Conservation (phyloP, 805 yeast species). For the Ogataea thermomethanolica region DNA sequence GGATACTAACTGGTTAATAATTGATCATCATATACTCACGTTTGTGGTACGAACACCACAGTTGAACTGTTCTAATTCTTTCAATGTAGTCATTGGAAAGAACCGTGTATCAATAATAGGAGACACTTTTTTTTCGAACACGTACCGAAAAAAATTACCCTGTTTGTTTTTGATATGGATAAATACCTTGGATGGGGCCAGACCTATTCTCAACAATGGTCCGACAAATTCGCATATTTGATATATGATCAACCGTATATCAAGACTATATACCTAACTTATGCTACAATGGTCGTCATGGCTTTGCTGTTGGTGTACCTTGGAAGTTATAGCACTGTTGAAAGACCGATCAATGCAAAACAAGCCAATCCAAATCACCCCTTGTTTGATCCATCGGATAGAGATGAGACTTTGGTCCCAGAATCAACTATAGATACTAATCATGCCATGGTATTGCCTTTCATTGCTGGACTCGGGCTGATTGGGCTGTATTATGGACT, state of each 20-base stretch:
- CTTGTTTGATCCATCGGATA: slow-evolving; percentile 41
- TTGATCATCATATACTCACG: slow-evolving; percentile 28
- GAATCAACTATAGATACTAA: slow-evolving; percentile 24
- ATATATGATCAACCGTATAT: slow-evolving; percentile 21
- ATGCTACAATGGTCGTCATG: slow-evolving; percentile 16
- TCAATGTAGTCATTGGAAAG: slow-evolving; percentile 12
- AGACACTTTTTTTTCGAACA: slow-evolving; percentile 4
- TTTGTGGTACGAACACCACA: slow-evolving; percentile 52
- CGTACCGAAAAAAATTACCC: slow-evolving; percentile 6
- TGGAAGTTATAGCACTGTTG: slow-evolving; percentile 36
- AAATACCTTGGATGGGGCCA: slow-evolving; percentile 5
- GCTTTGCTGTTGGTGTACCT: slow-evolving; percentile 30
- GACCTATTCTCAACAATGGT: slow-evolving; percentile 2
- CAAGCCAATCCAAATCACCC: slow-evolving; percentile 36
- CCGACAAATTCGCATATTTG: slow-evolving; percentile 17
- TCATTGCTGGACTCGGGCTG: slow-evolving; percentile 40
- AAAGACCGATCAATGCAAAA: slow-evolving; percentile 29
- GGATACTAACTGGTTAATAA: slow-evolving; percentile 41
- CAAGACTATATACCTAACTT: slow-evolving; percentile 18
- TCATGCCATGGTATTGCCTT: slow-evolving; percentile 41
- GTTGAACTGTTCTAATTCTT: slow-evolving; percentile 28
- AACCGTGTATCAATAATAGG: neutral
- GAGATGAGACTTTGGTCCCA: slow-evolving; percentile 24
- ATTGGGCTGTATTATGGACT: slow-evolving; percentile 37
- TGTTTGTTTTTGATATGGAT: slow-evolving; percentile 5